Evolutionary conservation across 2,329 filamentous ascomycete species (phyloP).

Genomic region (Penicillium sp.): DNA sequence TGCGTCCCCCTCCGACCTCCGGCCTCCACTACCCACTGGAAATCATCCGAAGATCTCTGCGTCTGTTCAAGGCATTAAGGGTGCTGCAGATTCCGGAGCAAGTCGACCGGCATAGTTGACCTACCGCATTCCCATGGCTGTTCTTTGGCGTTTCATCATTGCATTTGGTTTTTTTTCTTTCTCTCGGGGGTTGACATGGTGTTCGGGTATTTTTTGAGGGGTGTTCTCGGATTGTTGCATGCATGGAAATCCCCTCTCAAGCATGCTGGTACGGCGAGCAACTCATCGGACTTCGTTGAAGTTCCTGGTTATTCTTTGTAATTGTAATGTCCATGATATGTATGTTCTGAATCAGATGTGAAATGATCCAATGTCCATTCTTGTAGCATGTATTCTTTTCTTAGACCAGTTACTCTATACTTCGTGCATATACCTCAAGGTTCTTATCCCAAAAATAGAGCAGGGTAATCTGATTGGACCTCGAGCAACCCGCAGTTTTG

Average conservation of each 20-base stretch:
- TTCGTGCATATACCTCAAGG: background rate
- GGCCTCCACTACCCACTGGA: slow-evolving; percentile 65
- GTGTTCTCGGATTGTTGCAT: slow-evolving; percentile 21
- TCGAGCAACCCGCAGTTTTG: slow-evolving; percentile 6
- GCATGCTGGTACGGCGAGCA: slow-evolving; percentile 21
- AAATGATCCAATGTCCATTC: background rate
- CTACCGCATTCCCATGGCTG: background rate
- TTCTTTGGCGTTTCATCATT: slow-evolving; percentile 4
- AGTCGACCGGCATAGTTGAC: slow-evolving; percentile 34
- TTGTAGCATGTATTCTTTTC: background rate
- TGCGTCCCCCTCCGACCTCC: slow-evolving; percentile 59
- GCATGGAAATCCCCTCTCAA: slow-evolving; percentile 25
- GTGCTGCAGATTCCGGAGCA: slow-evolving; percentile 30
- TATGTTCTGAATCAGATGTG: slow-evolving; percentile 15
- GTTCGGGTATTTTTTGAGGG: slow-evolving; percentile 1
- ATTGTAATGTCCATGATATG: slow-evolving; percentile 23
- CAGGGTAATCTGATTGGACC: slow-evolving; percentile 17
- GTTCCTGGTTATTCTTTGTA: slow-evolving; percentile 13
- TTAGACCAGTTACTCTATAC: background rate
- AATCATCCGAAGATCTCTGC: slow-evolving; percentile 39
- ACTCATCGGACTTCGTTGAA: slow-evolving; percentile 9
- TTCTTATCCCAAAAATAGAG: background rate
- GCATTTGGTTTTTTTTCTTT: background rate
- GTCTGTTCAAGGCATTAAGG: slow-evolving; percentile 23
- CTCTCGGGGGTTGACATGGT: background rate